Percentiles rank a stretch among this genome's conserved stretches.
These are phyloP conservation scores for Dothistroma septosporum DNA, from an alignment of 2,329 filamentous ascomycete genomes.

Conservation along the genomic window DNA sequence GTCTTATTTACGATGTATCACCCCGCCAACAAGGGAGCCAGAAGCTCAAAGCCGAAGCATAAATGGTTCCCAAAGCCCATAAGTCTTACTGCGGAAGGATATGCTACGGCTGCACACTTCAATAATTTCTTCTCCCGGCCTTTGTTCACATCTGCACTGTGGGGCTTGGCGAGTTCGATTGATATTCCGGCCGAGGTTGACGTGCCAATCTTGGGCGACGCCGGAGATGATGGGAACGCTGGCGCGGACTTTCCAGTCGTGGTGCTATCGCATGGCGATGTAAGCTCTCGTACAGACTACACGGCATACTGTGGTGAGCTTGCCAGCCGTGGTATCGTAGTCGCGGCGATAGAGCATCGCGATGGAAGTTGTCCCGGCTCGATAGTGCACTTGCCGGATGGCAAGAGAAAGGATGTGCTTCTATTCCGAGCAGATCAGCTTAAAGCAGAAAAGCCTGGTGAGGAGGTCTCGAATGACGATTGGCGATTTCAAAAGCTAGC, in stretches of 20 bases:
- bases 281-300: conserved; percentile 42
- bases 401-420: conserved; percentile 34
- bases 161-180: conserved; percentile 39
- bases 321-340: conserved; percentile 41
- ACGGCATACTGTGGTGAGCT: conserved; percentile 43
- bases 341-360: conserved; percentile 43
- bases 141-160: conserved; percentile 38
- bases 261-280: conserved; percentile 44
- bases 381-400: conserved; percentile 35
- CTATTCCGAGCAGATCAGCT: conserved; percentile 37
- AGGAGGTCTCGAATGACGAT: conserved; percentile 18
- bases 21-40: conserved; percentile 31
- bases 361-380: conserved; percentile 44
- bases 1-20: conserved; percentile 43
- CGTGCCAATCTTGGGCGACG: conserved; percentile 20
- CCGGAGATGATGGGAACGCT: not conserved
- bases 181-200: conserved; percentile 42
- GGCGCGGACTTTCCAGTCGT: conserved; percentile 35
- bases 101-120: conserved; percentile 38
- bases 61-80: conserved; percentile 43
- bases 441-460: conserved; percentile 13
- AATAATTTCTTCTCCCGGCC: conserved; percentile 32
- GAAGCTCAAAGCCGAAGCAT: conserved; percentile 28
- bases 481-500: conserved; percentile 31
- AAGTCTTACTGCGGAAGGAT: conserved; percentile 40